Evolutionary conservation across 805 yeast genomes (phyloP), one percentile per base, ranked within the genome.

Genomic region (Metschnikowia lochheadii): DNA sequence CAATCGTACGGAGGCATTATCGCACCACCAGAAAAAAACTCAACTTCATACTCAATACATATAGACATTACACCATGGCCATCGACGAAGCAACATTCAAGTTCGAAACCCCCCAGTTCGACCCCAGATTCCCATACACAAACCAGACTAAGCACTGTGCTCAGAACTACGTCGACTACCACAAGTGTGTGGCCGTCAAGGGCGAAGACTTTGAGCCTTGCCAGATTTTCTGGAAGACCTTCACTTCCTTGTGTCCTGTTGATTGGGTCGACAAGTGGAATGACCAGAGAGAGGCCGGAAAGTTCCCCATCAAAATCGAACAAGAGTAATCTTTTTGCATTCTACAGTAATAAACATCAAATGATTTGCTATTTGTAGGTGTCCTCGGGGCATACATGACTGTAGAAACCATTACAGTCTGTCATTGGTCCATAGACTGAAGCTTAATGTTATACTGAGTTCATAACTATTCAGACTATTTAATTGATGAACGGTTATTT

Each of bases 191-290:
- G 69, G 87, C 84, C 66, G 89, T 91, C 60, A 92, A 92, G 78
- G 99, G 99, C 68, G 97, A 92, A 77, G 98, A 91, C 56, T 94
- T 94, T 68, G 96, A 91, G 64, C 98, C 98, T 67, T 94, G 99
- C 76, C 81, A 90, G 76, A 91, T 88, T 63, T 94, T 94, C 79
- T 88, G 82, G 84, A 86, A 82, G 74, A 89, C 97, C 50, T 94
- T 81, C 81, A 82, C 86, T 63, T 82, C 97, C 21, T 78, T 88
- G 65, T 88, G 96, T 69, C 96, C 96, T 52, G 77, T 80, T 50
- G 86, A 84, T 61, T 88, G 96, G 96, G 79, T 84, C 58, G 90
- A 83, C 65, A 85, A 75, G 68, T 88, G 96, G 96, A 89, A 88
- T 69, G 91, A 81, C 60, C 95, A 88, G 77, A 85, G 95, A 75